Conservation (phyloP, 2,329 filamentous ascomycete genomes). For the Botrytis aclada region DNA sequence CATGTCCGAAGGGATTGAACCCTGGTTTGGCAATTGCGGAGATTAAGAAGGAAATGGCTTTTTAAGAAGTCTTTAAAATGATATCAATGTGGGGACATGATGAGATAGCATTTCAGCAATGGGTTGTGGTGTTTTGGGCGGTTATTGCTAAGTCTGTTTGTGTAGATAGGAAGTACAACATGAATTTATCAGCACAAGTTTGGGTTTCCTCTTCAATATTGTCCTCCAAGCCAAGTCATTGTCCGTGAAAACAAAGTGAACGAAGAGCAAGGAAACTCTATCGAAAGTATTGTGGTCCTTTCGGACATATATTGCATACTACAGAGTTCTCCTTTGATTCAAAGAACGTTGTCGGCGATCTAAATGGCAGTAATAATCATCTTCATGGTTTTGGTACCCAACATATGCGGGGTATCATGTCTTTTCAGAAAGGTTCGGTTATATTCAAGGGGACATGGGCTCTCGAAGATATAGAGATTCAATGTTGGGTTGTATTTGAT, state of each 20-base stretch:
- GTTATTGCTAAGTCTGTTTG: conserved; percentile 19
- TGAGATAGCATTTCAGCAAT: conserved; percentile 10
- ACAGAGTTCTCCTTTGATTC: neutral
- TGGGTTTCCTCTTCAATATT: neutral
- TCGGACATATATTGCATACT: neutral
- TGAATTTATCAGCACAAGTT: conserved; percentile 13
- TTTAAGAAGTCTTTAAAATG: conserved; percentile 29
- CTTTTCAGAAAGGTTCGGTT: neutral
- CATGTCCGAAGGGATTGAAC: conserved; percentile 97
- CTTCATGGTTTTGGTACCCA: neutral
- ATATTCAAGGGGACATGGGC: neutral
- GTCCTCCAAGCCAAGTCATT: neutral
- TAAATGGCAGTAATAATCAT: neutral
- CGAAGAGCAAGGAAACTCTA: neutral
- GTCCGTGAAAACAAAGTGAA: neutral
- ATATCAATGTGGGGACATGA: neutral
- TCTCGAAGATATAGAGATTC: neutral
- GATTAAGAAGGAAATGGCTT: conserved; percentile 96
- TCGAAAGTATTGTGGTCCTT: neutral
- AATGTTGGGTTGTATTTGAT: neutral
- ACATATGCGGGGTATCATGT: neutral
- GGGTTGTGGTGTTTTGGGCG: conserved; percentile 15
- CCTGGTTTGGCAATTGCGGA: conserved; percentile 92
- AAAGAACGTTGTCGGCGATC: neutral
- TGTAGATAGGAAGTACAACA: conserved; percentile 18